Evolutionary conservation across 768 basidiomycete genomes (phyloP).

Genomic region (Suillus tomentosus): DNA sequence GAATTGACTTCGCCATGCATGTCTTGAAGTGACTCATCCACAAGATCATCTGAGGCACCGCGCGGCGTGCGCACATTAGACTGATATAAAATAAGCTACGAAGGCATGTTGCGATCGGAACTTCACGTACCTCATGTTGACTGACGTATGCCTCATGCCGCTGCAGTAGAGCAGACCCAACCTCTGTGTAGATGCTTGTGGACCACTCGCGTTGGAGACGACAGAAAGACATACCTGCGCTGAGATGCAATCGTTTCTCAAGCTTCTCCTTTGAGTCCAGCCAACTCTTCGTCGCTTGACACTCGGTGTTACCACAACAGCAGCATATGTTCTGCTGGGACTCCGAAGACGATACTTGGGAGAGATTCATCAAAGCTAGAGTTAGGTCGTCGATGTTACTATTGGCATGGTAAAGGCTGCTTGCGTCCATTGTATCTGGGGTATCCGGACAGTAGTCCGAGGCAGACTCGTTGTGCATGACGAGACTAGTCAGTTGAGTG

Average conservation of each 20-base stretch:
- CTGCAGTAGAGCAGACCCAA: slow-evolving; percentile 86
- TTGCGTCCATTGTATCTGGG: slow-evolving; percentile 53
- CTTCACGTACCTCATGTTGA: slow-evolving; percentile 57
- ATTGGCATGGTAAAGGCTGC: slow-evolving; percentile 53
- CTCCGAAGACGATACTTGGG: slow-evolving; percentile 75
- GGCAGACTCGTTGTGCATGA: slow-evolving; percentile 25
- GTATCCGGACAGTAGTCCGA: slow-evolving; percentile 41
- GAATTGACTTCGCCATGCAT: slow-evolving; percentile 32
- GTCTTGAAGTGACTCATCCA: slow-evolving; percentile 13
- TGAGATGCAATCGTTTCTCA: slow-evolving; percentile 77
- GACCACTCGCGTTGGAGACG: neutral
- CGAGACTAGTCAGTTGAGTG: slow-evolving; percentile 4
- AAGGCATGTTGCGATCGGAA: slow-evolving; percentile 14
- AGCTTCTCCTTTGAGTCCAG: slow-evolving; percentile 63
- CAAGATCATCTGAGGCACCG: slow-evolving; percentile 18
- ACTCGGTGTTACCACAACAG: slow-evolving; percentile 67
- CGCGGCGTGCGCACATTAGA: slow-evolving; percentile 18
- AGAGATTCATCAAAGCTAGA: slow-evolving; percentile 68
- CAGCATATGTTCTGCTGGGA: slow-evolving; percentile 53
- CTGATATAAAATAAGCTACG: slow-evolving; percentile 22
- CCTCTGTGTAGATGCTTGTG: slow-evolving; percentile 51
- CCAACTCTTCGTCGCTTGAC: slow-evolving; percentile 68
- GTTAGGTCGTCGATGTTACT: slow-evolving; percentile 82
- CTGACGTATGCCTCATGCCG: slow-evolving; percentile 86
- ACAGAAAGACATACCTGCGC: slow-evolving; percentile 69